Evolutionary conservation across 306 rosid species (phyloP), one percentile per base, ranked within the genome.

Genomic region (Vigna angularis): DNA sequence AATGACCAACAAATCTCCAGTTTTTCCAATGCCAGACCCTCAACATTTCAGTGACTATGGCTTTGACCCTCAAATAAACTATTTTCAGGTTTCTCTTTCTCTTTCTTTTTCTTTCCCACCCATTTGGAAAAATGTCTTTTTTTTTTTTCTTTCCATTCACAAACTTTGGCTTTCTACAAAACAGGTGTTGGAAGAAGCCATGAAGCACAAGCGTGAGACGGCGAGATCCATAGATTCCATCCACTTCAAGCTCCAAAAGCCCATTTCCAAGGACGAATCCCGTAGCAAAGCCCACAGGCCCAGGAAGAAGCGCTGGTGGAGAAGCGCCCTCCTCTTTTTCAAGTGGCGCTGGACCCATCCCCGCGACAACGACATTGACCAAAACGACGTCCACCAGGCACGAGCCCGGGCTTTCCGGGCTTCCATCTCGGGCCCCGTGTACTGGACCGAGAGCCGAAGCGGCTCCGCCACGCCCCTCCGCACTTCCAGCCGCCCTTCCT

Each of bases 11-110:
- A 91, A 88, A 47, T 82, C 98, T 7, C 98, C 98, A 11, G 79
- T 95, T 40, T 95, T 92, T 17, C 97, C 97, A 14, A 87, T 92
- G 61, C 88, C 97, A 7, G 85, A 94, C 44, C 95, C 98, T 1
- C 99, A 91, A 42, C 99, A 95, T 62, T 95, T 89, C 85, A 91
- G 93, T 66, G 99, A 95, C 87, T 95, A 95, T 76, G 99, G 99
- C 74, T 95, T 95, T 71, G 98, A 95, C 80, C 93, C 98, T 18
- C 97, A 92, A 80, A 77, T 91, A 82, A 92, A 93, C 85, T 93
- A 93, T 48, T 91, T 95, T 70, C 99, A 95, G 90, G 99, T 95
- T 70, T 44, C 28, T 64, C 28, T 10, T 44, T 2, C 47, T 64
- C 51, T 10, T 44, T 9, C 47, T 44, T 11, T 42, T 18, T 56